A percentile compares a stretch with the other conserved stretches of the same genome.
Conservation (phyloP, 148 eudicot genomes). For the Euryodendron excelsum region DNA sequence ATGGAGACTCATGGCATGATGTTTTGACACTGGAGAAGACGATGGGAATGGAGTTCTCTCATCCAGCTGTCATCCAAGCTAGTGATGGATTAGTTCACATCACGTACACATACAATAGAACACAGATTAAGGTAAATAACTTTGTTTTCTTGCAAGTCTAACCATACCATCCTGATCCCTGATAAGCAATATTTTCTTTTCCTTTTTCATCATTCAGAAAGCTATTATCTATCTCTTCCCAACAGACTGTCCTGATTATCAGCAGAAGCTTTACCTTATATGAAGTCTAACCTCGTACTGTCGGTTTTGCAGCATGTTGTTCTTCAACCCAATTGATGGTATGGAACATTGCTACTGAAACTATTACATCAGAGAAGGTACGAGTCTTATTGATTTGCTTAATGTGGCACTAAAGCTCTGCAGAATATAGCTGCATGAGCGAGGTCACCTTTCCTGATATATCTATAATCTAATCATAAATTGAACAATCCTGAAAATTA, state of each 20-base stretch:
- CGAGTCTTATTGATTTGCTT: neutral
- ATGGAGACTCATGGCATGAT: constrained; percentile 86
- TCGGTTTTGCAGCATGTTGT: constrained; percentile 39
- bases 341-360: neutral
- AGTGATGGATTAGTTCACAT: constrained; percentile 75
- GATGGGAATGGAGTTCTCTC: constrained; percentile 80
- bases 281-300: neutral
- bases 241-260: neutral
- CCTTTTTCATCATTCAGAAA: neutral
- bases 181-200: neutral
- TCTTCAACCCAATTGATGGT: constrained; percentile 29
- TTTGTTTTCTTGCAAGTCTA: neutral
- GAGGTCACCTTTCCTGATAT: neutral
- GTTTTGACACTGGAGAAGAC: constrained; percentile 66
- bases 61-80: constrained; percentile 86
- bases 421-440: neutral
- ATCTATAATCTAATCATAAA: neutral
- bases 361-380: constrained; percentile 1
- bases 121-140: constrained; percentile 71
- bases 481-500: no score
- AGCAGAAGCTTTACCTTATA: neutral
- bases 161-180: neutral
- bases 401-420: neutral
- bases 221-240: neutral
- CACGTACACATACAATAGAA: constrained; percentile 86